Conservation (phyloP, 169 alveolate genomes). For the Eimeria falciformis region DNA sequence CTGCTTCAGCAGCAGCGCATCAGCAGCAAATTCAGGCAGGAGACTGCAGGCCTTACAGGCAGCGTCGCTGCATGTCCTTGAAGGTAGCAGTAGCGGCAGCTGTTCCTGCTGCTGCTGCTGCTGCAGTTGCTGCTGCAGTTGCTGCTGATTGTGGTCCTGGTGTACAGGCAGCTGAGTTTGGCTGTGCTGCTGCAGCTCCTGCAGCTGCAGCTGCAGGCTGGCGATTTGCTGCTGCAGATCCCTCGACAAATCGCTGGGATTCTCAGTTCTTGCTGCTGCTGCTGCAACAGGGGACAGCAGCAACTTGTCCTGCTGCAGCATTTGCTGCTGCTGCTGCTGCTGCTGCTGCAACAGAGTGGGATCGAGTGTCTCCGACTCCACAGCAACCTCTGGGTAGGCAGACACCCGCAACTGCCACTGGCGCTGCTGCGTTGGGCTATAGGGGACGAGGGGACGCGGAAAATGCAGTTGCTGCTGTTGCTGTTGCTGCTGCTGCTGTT, state of each 20-base stretch:
- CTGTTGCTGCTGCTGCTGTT: constrained; percentile 33
- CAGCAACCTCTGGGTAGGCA: too few species aligned
- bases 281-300: constrained; percentile 6
- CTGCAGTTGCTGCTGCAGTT: constrained; percentile 29
- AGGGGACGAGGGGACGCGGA: too few species aligned
- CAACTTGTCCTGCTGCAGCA: too few species aligned
- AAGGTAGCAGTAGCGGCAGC: neutral
- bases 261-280: neutral
- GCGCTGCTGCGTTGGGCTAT: too few species aligned
- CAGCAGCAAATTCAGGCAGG: constrained; percentile 23
- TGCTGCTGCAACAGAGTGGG: neutral
- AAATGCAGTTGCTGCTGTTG: too few species aligned
- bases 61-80: neutral
- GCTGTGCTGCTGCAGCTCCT: constrained; percentile 1
- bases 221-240: neutral
- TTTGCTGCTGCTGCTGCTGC: constrained; percentile 11
- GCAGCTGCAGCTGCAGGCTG: neutral
- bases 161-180: neutral
- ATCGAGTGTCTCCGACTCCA: neutral
- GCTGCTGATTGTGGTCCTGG: neutral
- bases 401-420: too few species aligned
- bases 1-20: constrained; percentile 49
- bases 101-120: constrained; percentile 58
- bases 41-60: neutral
- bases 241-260: neutral